Percentiles rank a stretch among this genome's conserved stretches.
These are phyloP conservation scores for Gaeumannomyces sp. DNA, from an alignment of 2,329 filamentous ascomycete genomes.

Conservation along the genomic window DNA sequence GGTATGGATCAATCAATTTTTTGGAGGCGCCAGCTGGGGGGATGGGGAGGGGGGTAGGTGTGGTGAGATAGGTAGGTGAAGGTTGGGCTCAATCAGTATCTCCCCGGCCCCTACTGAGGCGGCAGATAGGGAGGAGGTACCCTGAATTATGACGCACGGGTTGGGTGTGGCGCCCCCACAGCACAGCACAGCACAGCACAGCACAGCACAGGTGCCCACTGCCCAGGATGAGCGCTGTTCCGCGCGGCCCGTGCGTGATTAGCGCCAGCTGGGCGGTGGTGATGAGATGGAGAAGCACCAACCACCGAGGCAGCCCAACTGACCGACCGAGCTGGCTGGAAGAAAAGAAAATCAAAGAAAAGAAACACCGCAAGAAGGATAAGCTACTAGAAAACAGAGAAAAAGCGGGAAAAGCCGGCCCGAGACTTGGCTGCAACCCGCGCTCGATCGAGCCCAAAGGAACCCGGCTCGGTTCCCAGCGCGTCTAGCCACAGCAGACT, in stretches of 20 bases:
- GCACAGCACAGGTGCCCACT: background rate
- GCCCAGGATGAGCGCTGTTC: background rate
- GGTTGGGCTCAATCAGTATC: background rate
- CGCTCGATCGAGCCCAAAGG: background rate
- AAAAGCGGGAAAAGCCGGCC: slow-evolving; percentile 16
- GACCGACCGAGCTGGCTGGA: background rate
- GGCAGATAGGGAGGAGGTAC: too few species aligned
- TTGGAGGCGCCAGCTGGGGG: background rate
- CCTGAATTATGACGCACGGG: background rate
- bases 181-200: too few species aligned
- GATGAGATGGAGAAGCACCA: background rate
- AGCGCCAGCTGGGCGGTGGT: background rate
- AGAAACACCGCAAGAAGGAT: background rate
- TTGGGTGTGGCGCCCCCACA: too few species aligned
- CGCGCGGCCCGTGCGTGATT: background rate
- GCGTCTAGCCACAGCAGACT: background rate
- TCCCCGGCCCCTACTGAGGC: background rate
- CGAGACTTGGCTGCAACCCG: background rate
- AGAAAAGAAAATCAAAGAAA: slow-evolving; percentile 3
- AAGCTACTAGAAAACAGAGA: slow-evolving; percentile 23
- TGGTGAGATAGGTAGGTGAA: background rate
- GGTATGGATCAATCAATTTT: background rate
- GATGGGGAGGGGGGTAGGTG: too few species aligned
- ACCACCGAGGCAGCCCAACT: background rate
- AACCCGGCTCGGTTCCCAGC: background rate